Evolutionary conservation across 2,329 filamentous ascomycete genomes (phyloP).

Genomic region (Venturia oleaginea): DNA sequence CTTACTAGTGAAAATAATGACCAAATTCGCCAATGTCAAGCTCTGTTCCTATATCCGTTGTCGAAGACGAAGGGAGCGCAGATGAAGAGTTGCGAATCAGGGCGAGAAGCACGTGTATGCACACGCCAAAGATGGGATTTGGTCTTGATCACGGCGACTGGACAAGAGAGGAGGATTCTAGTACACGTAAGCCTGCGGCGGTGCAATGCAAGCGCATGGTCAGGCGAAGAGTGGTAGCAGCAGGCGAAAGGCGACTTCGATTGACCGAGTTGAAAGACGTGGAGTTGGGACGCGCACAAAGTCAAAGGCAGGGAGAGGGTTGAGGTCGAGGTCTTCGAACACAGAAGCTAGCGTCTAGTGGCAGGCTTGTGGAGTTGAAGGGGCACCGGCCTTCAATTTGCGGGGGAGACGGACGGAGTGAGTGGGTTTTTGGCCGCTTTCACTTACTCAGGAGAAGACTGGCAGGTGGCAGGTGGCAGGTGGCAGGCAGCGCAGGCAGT

Average conservation of each 20-base stretch:
- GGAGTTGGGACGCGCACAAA: background rate
- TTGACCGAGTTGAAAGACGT: background rate
- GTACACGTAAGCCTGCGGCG: background rate
- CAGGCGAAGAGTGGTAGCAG: background rate
- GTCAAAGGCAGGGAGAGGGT: background rate
- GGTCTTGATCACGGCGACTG: background rate
- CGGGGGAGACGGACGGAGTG: too few species aligned
- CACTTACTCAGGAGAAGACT: background rate
- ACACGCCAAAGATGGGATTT: background rate
- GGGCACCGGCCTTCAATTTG: background rate
- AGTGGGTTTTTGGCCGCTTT: background rate
- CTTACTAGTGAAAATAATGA: background rate
- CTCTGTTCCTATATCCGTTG: background rate
- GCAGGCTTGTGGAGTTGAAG: background rate
- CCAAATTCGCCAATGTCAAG: background rate
- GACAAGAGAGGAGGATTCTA: background rate
- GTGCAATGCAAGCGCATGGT: background rate
- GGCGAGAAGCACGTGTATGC: background rate
- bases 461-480: too few species aligned
- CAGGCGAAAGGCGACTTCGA: background rate
- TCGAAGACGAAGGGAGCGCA: background rate
- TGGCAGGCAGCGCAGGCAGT: background rate
- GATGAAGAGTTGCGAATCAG: background rate
- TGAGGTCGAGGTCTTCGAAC: background rate
- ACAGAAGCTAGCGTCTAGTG: conserved; percentile 1